These are phyloP conservation scores for Epicoccum sorghinum DNA, from an alignment of 2,329 filamentous ascomycete species.

Conservation along the genomic window DNA sequence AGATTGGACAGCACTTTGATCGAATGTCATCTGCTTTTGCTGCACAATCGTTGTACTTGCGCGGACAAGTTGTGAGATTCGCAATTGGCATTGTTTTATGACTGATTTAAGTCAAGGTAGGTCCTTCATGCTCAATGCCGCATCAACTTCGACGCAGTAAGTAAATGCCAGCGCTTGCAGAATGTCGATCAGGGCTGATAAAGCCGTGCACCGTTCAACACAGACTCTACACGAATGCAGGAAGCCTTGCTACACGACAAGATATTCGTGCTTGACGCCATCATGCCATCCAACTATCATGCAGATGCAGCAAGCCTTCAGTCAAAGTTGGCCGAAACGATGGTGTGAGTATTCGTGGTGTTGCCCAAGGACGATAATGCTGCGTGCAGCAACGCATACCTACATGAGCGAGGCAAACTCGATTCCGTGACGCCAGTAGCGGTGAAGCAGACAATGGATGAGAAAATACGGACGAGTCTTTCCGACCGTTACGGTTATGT, in stretches of 20 bases:
- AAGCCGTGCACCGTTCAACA: background rate
- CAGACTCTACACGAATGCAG: slow-evolving; percentile 2
- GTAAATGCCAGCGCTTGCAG: background rate
- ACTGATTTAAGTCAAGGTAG: background rate
- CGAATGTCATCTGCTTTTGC: background rate
- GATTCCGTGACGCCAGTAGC: background rate
- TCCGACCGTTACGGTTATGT: background rate
- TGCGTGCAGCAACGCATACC: background rate
- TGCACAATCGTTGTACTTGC: background rate
- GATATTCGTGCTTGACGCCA: background rate
- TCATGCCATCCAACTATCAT: too few relatives aligned
- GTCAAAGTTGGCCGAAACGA: background rate
- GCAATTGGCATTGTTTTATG: too few relatives aligned
- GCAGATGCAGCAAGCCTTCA: background rate
- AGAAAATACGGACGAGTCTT: background rate
- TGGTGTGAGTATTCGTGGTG: background rate
- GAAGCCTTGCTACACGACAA: background rate
- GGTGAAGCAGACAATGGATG: background rate
- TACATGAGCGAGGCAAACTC: background rate
- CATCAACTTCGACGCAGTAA: background rate
- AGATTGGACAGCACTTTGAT: background rate
- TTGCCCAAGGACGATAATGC: background rate
- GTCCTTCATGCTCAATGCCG: background rate
- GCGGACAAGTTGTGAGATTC: background rate
- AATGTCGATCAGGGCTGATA: slow-evolving; percentile 1